Evolutionary conservation across 176 grass and related monocot species (phyloP), one percentile per base, ranked within the genome.

Genomic region (Cenchrus fungigraminus): DNA sequence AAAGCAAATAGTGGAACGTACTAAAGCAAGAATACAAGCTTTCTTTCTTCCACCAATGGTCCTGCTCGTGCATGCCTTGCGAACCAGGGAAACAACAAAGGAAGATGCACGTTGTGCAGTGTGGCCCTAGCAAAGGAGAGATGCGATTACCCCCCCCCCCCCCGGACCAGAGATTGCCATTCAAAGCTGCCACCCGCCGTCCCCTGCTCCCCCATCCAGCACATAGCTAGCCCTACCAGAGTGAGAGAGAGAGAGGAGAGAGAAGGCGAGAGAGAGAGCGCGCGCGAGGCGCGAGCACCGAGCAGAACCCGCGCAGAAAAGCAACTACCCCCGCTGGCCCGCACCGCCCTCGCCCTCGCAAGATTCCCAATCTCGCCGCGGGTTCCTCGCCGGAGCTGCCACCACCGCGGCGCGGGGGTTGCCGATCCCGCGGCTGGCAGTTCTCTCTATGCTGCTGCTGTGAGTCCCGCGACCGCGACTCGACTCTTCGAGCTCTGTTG

Each of bases 131-230:
- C 65, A 64, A 52, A 77, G 29, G 68, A 32, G 56, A 40, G 51
- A 55, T 57, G 78, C 68, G 67, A 46, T 46, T 1, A 6, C 6
- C 47, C n/a, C n/a, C n/a, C n/a, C n/a, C n/a, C n/a, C n/a, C n/a
- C n/a, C 12, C 63, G 13, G 63, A 17, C 59, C 11, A 29, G 20
- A 59, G 12, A 69, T 52, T 37, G 65, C 58, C 47, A 79, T 86
- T 86, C 79, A 86, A 86, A 90, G 88, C 84, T 86, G 84, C 74
- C 79, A 79, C 66, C 73, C 73, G 79, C 73, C 72, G 50, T 29
- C n/a, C 4, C 16, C 47, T 53, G 78, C 78, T 52, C 29, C 52
- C 55, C 42, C 74, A 59, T 31, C 74, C 54, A 44, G 20, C 65
- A 32, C 40, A 53, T 9, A 64, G n/a, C 37, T 7, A 42, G 17